Percentiles rank a stretch among this genome's conserved stretches.
Conservation (phyloP, 345 rosid species). For the Lepidium sativum region DNA sequence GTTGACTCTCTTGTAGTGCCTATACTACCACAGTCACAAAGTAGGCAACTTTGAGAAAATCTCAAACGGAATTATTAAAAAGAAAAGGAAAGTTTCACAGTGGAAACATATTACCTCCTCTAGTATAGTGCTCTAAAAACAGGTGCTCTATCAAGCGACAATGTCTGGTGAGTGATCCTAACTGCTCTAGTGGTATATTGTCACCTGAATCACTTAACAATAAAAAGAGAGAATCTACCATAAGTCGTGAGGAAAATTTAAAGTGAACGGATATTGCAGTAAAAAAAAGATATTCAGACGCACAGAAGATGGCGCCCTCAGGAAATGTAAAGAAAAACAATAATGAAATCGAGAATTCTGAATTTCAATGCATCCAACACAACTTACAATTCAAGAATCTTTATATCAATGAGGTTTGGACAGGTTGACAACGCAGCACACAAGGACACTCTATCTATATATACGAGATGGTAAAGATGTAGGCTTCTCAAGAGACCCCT, state of each 20-base stretch:
- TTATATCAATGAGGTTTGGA: slow-evolving; percentile 65
- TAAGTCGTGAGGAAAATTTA: not conserved
- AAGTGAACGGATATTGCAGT: not conserved
- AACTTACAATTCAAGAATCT: slow-evolving; percentile 86
- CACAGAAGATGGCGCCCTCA: not conserved
- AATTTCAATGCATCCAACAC: not conserved
- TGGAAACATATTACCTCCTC: slow-evolving; percentile 36
- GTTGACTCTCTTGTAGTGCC: slow-evolving; percentile 54
- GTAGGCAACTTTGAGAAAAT: slow-evolving; percentile 21
- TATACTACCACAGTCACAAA: slow-evolving; percentile 51
- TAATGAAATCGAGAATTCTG: slow-evolving; percentile 3
- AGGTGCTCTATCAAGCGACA: slow-evolving; percentile 70
- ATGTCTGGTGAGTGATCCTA: slow-evolving; percentile 47
- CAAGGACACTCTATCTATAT: slow-evolving; percentile 48
- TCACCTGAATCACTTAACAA: not conserved
- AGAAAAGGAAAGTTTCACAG: slow-evolving; percentile 10
- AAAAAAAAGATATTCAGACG: not conserved
- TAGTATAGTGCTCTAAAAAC: slow-evolving; percentile 47
- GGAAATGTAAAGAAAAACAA: not conserved
- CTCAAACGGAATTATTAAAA: not conserved
- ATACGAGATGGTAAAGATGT: slow-evolving; percentile 66
- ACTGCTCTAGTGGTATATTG: slow-evolving; percentile 54
- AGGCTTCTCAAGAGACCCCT: slow-evolving; percentile 68
- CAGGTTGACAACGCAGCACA: slow-evolving; percentile 59
- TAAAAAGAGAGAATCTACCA: not conserved